phyloP scores from a whole-genome alignment of 2,329 filamentous ascomycete species.

The Ceratocystis cubensis region DNA sequence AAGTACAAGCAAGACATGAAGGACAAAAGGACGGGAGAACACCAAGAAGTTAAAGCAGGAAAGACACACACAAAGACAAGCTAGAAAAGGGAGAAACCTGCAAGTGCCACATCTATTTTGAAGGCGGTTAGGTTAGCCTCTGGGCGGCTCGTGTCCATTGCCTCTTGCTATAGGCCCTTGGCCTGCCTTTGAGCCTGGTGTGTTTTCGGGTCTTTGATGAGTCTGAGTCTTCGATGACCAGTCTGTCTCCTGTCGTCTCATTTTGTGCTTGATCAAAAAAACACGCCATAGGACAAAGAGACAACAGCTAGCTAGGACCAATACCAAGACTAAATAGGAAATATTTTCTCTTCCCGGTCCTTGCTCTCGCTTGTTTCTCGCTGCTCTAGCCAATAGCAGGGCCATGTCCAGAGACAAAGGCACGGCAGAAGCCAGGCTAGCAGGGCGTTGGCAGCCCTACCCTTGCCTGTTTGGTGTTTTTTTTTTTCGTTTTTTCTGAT shows the following conservation, averaged over 20 bases:
- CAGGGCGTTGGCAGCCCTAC: background rate
- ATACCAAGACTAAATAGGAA: slow-evolving; percentile 4
- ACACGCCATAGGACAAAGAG: background rate
- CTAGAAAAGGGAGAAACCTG: background rate
- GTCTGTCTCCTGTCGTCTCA: background rate
- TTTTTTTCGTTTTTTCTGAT: background rate
- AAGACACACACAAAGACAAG: background rate
- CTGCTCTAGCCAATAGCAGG: background rate
- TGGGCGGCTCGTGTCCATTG: background rate
- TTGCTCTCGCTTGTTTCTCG: background rate
- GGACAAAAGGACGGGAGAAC: background rate
- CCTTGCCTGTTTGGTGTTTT: background rate
- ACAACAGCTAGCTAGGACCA: background rate
- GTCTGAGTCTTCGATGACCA: background rate
- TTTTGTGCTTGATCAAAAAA: background rate
- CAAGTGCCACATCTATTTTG: background rate
- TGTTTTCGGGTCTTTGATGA: background rate
- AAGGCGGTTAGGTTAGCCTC: background rate
- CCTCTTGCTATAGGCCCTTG: too few relatives aligned
- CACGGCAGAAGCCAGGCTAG: background rate
- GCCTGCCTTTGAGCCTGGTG: background rate
- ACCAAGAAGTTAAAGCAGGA: too few relatives aligned
- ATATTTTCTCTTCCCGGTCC: background rate
- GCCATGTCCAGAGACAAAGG: background rate
- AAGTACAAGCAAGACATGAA: slow-evolving; percentile 1